Evolutionary conservation across 345 rosid genomes (phyloP).

Genomic region (Firmiana major): DNA sequence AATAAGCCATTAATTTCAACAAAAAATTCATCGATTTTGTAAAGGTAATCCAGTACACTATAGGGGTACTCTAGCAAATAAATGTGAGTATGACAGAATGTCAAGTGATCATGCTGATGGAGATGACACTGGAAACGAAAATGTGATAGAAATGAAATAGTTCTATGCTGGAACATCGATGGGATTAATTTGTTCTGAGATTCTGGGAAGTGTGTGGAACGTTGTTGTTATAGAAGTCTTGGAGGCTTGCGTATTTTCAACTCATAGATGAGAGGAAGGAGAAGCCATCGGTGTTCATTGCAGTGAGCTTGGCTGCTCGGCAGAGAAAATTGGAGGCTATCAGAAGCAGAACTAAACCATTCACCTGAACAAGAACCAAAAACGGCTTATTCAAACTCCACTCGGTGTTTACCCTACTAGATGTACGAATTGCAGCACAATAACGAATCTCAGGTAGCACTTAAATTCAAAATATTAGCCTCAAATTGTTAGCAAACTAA

Average conservation of each 20-base stretch:
- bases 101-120: background rate
- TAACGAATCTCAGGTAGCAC: too few species aligned
- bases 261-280: background rate
- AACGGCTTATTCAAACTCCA: too few species aligned
- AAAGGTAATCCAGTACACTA: conserved; percentile 22
- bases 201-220: conserved; percentile 4
- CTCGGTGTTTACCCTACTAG: background rate
- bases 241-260: background rate
- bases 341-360: background rate
- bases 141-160: background rate
- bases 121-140: background rate
- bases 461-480: too few species aligned
- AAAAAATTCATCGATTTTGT: too few species aligned
- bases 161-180: background rate
- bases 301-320: background rate
- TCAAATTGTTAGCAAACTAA: too few species aligned
- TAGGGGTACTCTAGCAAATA: conserved; percentile 8
- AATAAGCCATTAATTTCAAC: too few species aligned
- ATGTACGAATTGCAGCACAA: too few species aligned
- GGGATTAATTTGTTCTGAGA: conserved; percentile 12
- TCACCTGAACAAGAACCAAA: too few species aligned
- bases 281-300: background rate
- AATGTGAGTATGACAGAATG: conserved; percentile 2
- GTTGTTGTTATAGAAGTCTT: background rate
- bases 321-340: background rate